Evolutionary conservation across 805 yeast genomes (phyloP).

Genomic region (Metschnikowia sp.): DNA sequence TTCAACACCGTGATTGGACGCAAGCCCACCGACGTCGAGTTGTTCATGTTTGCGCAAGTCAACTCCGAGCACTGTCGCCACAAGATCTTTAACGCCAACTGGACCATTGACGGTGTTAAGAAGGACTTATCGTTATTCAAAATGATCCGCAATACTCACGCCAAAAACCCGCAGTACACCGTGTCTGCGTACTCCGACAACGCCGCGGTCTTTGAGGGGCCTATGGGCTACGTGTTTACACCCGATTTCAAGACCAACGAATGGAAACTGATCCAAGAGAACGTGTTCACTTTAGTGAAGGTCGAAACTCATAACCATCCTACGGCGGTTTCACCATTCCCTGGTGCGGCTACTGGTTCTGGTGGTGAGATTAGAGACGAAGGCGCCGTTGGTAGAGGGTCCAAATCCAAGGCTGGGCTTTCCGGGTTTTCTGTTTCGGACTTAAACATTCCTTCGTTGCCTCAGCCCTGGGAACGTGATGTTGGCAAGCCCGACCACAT

Average conservation of each 20-base stretch:
- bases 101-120: constrained; percentile 86
- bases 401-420: constrained; percentile 94
- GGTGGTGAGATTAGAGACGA: constrained; percentile 99
- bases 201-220: constrained; percentile 92
- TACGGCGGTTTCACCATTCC: constrained; percentile 97
- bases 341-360: constrained; percentile 99
- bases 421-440: constrained; percentile 93
- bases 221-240: constrained; percentile 70
- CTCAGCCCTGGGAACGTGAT: constrained; percentile 93
- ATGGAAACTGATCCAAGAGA: constrained; percentile 75
- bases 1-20: constrained; percentile 73
- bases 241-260: constrained; percentile 70
- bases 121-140: constrained; percentile 77
- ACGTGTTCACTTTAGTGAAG: constrained; percentile 84
- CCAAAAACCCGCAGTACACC: constrained; percentile 73
- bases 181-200: constrained; percentile 95
- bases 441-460: constrained; percentile 75
- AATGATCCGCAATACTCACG: constrained; percentile 95
- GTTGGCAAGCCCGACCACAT: constrained; percentile 91
- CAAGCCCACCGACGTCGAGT: constrained; percentile 96
- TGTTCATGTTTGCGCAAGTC: constrained; percentile 99
- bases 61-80: constrained; percentile 99
- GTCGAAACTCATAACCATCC: constrained; percentile 99
- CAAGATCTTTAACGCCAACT: constrained; percentile 96
- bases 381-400: constrained; percentile 99